Percentiles rank a stretch among this genome's conserved stretches.
Evolutionary conservation across 805 yeast genomes (phyloP).

Genomic region (Starmerella powellii): DNA sequence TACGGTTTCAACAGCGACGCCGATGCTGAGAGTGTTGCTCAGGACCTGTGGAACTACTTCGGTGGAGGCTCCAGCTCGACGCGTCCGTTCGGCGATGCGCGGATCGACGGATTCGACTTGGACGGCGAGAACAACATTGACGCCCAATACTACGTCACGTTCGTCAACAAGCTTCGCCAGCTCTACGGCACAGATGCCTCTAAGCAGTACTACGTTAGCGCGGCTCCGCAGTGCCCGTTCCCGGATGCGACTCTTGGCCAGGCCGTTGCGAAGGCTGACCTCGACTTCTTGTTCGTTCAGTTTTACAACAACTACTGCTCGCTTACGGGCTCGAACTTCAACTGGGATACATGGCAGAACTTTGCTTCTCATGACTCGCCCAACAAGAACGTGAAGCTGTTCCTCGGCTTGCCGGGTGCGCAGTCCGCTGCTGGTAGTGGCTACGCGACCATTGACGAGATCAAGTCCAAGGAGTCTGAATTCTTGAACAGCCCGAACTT

Average conservation of each 20-base stretch:
- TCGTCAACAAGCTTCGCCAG: constrained; percentile 40
- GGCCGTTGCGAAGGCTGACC: constrained; percentile 49
- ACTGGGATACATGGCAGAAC: constrained; percentile 60
- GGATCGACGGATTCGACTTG: constrained; percentile 73
- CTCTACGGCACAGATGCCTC: constrained; percentile 37
- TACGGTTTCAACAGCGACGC: constrained; percentile 42
- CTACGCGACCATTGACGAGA: constrained; percentile 34
- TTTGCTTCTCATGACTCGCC: constrained; percentile 50
- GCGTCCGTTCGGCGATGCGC: constrained; percentile 56
- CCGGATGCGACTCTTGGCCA: constrained; percentile 66
- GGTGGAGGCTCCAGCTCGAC: constrained; percentile 36
- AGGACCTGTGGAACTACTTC: constrained; percentile 41
- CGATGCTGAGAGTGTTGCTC: constrained; percentile 49
- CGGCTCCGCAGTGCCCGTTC: constrained; percentile 86
- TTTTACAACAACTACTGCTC: constrained; percentile 79
- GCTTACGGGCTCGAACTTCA: constrained; percentile 35
- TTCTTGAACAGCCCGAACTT: constrained; percentile 35
- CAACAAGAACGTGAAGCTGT: constrained; percentile 57
- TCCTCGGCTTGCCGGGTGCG: constrained; percentile 63
- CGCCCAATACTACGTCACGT: constrained; percentile 53
- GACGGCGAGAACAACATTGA: constrained; percentile 49
- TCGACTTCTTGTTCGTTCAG: constrained; percentile 77
- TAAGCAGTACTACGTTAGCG: constrained; percentile 60
- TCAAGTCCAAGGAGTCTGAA: constrained; percentile 20
- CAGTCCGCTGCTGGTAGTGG: constrained; percentile 45